Base-by-base conservation (phyloP, 257 asterid species). In the Solanum pimpinellifolium region DNA sequence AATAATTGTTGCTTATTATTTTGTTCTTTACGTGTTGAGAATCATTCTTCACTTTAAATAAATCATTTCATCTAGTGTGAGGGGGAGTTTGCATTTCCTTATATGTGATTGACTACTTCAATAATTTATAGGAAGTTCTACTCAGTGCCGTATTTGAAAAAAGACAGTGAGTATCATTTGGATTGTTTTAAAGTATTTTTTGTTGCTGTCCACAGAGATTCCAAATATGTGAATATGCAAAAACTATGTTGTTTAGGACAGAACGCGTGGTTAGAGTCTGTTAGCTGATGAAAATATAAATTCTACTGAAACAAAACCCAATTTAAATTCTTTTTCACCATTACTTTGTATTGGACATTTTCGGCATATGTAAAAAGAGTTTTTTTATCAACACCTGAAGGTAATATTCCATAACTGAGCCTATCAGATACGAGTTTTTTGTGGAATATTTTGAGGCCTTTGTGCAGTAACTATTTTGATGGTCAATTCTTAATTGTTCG, bases 141-240 rank as follows among this genome's bases (percentile, higher is more conserved):
- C 35, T 33, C 35, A 33, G 35, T 33, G 35, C 35, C 35, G 5
- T 33, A 33, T 33, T 33, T 33, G 35, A 33, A 33, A 33, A 33
- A 33, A 33, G 35, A 33, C 35, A 33, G 35, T 33, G 35, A 33
- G 35, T 33, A 4, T 33, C 35, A 33, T 33, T 33, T 33, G 35
- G 35, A 33, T 33, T 33, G 35, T 33, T 33, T 33, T 33, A 5
- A 33, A 33, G 35, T 33, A 33, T 33, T 33, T 33, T 33, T 33
- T 5, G 27, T 33, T 33, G 35, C 35, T 33, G 35, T 33, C 35
- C 5, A 33, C 35, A 29, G 31, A 29, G 31, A 29, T 33, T 33
- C 90, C 98, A 95, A 92, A 95, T 92, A 88, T 91, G 95, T 84
- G 59, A 94, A 87, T 91, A 94, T 85, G 95, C 94, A n/a, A 92